These are phyloP conservation scores for Postia placenta DNA, from an alignment of 768 basidiomycete species.

Conservation along the genomic window DNA sequence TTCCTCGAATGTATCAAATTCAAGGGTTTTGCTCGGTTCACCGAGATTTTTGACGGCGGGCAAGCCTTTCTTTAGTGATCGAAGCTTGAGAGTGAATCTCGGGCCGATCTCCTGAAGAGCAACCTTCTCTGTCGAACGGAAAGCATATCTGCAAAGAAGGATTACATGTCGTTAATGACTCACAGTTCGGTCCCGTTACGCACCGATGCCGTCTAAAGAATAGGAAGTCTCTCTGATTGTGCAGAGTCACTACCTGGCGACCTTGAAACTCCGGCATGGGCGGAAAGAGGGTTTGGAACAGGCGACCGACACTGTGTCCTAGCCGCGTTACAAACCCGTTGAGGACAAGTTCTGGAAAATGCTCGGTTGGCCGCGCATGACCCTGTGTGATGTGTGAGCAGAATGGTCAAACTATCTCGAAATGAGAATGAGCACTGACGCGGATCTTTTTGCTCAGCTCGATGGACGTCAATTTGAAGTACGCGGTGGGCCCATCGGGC, in stretches of 20 bases:
- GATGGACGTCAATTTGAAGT: conserved; percentile 90
- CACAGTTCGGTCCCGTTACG: too few species aligned
- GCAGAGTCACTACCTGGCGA: conserved; percentile 92
- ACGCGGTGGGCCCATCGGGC: conserved; percentile 89
- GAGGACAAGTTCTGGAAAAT: conserved; percentile 91
- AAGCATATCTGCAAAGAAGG: conserved; percentile 72
- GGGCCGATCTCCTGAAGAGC: conserved; percentile 97
- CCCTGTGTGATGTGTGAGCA: too few species aligned
- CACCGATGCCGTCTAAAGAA: conserved; percentile 96
- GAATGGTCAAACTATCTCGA: not conserved
- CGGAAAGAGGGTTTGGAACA: conserved; percentile 96
- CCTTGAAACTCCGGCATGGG: conserved; percentile 94
- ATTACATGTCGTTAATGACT: not conserved
- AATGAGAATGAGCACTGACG: not conserved
- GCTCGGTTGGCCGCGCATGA: conserved; percentile 87
- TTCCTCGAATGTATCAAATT: conserved; percentile 40
- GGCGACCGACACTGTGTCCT: conserved; percentile 87
- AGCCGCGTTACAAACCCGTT: conserved; percentile 93
- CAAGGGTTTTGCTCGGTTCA: conserved; percentile 49
- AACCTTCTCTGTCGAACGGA: conserved; percentile 86
- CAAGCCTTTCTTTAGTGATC: conserved; percentile 82
- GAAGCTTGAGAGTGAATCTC: conserved; percentile 90
- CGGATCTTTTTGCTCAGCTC: conserved; percentile 83
- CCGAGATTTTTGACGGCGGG: conserved; percentile 74
- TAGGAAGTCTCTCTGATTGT: conserved; percentile 96